Percentiles rank a stretch among this genome's conserved stretches.
Evolutionary conservation across 768 basidiomycete genomes (phyloP).

Genomic region (Phylloporus arenicola): DNA sequence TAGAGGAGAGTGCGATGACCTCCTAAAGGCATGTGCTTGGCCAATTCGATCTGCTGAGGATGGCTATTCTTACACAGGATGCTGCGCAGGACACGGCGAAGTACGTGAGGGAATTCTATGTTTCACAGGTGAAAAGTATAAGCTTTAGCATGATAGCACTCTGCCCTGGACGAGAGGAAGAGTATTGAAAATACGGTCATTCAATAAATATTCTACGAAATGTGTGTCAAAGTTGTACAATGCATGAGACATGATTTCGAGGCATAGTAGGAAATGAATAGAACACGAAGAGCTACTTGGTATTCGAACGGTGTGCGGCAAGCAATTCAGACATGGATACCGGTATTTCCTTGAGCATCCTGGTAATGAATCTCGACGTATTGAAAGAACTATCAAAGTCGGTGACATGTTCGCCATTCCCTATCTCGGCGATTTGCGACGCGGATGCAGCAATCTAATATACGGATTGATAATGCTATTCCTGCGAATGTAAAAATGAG

Average conservation of each 20-base stretch:
- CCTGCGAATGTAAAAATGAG: neutral
- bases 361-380: conserved; percentile 28
- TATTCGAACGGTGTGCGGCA: conserved; percentile 7
- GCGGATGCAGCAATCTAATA: conserved; percentile 28
- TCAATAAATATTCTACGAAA: conserved; percentile 4
- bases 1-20: conserved; percentile 54
- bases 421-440: conserved; percentile 30
- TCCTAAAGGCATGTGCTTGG: conserved; percentile 44
- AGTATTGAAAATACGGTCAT: conserved; percentile 6
- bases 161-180: conserved; percentile 25
- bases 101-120: conserved; percentile 40
- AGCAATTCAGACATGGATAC: conserved; percentile 29
- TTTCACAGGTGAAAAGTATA: conserved; percentile 34
- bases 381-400: conserved; percentile 30
- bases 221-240: conserved; percentile 2
- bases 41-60: neutral
- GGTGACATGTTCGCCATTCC: conserved; percentile 31
- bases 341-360: conserved; percentile 28
- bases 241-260: neutral
- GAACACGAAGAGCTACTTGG: neutral
- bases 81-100: conserved; percentile 39
- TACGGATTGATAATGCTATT: neutral
- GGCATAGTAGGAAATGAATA: neutral
- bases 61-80: neutral
- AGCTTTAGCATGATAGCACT: conserved; percentile 48